These are phyloP conservation scores for Salix udensis DNA, from an alignment of 345 rosid species.

Conservation along the genomic window DNA sequence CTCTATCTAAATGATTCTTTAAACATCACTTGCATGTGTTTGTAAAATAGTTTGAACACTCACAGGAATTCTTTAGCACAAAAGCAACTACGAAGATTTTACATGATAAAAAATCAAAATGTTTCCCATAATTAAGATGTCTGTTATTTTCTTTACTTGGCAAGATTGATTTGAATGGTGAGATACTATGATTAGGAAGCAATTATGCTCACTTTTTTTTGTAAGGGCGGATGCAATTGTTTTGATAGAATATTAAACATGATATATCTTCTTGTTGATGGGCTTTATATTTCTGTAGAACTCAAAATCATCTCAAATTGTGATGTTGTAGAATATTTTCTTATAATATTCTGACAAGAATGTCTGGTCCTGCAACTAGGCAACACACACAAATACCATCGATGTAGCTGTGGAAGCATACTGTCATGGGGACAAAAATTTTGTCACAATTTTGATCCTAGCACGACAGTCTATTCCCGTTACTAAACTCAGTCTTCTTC, in stretches of 20 bases:
- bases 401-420: conserved; percentile 91
- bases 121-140: neutral
- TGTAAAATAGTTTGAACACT: neutral
- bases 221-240: neutral
- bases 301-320: neutral
- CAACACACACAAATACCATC: conserved; percentile 88
- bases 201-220: neutral
- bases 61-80: neutral
- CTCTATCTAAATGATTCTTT: neutral
- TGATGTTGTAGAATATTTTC: neutral
- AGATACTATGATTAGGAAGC: neutral
- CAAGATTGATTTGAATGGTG: neutral
- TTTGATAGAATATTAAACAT: neutral
- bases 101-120: neutral
- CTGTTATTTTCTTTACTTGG: neutral
- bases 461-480: rapidly evolving
- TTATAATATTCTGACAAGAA: neutral
- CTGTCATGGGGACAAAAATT: no score
- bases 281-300: neutral
- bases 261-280: neutral
- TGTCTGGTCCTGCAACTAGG: conserved; percentile 54
- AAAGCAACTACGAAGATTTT: neutral
- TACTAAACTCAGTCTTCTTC: no score
- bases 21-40: neutral
- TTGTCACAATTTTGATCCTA: no score